These are phyloP conservation scores for Paraglomus brasilianum DNA, from an alignment of 192 early-diverging fungal species.

Conservation along the genomic window DNA sequence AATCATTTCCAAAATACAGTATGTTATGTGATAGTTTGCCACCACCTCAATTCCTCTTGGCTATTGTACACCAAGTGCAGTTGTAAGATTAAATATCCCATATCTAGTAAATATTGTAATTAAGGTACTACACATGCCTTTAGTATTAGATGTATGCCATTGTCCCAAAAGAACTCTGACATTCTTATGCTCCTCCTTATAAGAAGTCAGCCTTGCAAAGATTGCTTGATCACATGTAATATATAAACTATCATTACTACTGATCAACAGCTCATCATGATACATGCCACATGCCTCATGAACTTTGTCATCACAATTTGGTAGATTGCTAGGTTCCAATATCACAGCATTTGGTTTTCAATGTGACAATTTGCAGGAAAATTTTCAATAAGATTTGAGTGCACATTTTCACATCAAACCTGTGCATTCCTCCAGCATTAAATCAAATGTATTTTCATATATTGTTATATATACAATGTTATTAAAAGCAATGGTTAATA, in stretches of 20 bases:
- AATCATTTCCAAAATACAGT: conserved; percentile 1
- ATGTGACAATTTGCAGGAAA: conserved; percentile 9
- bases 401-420: conserved; percentile 4
- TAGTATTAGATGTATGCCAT: conserved; percentile 15
- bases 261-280: neutral
- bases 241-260: neutral
- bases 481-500: conserved; percentile 8
- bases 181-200: neutral
- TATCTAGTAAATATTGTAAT: neutral
- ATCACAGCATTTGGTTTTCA: neutral
- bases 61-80: neutral
- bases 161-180: neutral
- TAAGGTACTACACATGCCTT: neutral
- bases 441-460: conserved; percentile 3
- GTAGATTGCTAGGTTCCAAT: neutral
- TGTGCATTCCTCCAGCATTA: conserved; percentile 2
- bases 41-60: neutral
- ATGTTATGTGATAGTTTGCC: conserved; percentile 1
- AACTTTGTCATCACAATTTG: conserved; percentile 1
- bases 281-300: conserved; percentile 12
- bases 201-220: conserved; percentile 3
- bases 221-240: conserved; percentile 12
- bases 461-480: conserved; percentile 2
- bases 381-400: conserved; percentile 3
- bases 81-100: neutral